A percentile compares a stretch with the other conserved stretches of the same genome.
Conservation (phyloP, 805 yeast species). For the Cyberlindnera galapagoensis region DNA sequence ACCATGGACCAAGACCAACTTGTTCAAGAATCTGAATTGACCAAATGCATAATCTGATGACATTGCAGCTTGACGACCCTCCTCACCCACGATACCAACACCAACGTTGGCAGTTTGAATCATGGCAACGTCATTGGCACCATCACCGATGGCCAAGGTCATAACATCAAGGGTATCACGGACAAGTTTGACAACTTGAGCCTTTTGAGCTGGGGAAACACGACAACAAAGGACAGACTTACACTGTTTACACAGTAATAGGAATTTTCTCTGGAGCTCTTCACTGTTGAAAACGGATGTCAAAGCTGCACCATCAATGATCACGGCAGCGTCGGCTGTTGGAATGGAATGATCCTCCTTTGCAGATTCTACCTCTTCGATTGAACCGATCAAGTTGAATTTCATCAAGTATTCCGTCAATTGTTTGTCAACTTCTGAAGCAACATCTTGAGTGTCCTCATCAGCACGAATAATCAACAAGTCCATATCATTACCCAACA, state of each 20-base stretch:
- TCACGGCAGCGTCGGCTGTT: constrained; percentile 54
- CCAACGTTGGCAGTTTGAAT: constrained; percentile 75
- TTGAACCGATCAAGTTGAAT: constrained; percentile 52
- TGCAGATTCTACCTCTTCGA: constrained; percentile 47
- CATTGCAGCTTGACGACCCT: constrained; percentile 86
- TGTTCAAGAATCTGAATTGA: constrained; percentile 66
- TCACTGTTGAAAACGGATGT: constrained; percentile 39
- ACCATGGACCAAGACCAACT: constrained; percentile 69
- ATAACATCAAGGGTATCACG: constrained; percentile 67
- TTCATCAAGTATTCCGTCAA: constrained; percentile 38
- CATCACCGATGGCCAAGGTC: constrained; percentile 82
- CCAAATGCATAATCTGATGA: constrained; percentile 82
- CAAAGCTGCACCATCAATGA: constrained; percentile 76
- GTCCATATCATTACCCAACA: constrained; percentile 74
- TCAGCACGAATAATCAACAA: constrained; percentile 51
- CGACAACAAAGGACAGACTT: constrained; percentile 91
- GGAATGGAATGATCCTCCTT: constrained; percentile 65
- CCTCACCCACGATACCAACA: constrained; percentile 80
- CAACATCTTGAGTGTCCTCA: constrained; percentile 26
- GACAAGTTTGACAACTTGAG: constrained; percentile 80
- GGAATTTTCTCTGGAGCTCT: constrained; percentile 45
- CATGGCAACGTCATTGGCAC: constrained; percentile 87
- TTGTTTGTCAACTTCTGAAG: constrained; percentile 5
- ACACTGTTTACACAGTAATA: constrained; percentile 71
- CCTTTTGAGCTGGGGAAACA: constrained; percentile 96